phyloP scores from a whole-genome alignment of 306 rosid species.

The Albizia julibrissin region DNA sequence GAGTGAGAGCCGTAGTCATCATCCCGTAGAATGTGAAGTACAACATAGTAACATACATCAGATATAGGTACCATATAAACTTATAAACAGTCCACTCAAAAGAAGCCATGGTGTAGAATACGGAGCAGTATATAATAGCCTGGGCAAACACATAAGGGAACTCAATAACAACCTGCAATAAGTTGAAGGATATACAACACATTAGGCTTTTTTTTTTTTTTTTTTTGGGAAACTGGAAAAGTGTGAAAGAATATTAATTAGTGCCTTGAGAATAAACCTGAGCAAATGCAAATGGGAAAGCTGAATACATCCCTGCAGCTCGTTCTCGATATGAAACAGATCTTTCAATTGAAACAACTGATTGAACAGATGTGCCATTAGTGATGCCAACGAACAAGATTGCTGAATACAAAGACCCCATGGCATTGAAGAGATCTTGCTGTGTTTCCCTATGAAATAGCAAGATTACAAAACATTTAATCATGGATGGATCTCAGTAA shows the following conservation, averaged over 20 bases:
- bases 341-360: constrained; percentile 71
- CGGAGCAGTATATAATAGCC: constrained; percentile 72
- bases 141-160: constrained; percentile 93
- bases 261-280: constrained; percentile 44
- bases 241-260: neutral
- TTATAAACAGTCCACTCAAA: constrained; percentile 79
- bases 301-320: constrained; percentile 85
- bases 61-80: constrained; percentile 85
- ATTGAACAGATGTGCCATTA: constrained; percentile 65
- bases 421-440: constrained; percentile 60
- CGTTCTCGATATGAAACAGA: constrained; percentile 72
- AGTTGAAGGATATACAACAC: constrained; percentile 2
- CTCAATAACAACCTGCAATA: constrained; percentile 80
- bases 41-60: constrained; percentile 91
- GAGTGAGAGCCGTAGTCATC: constrained; percentile 98
- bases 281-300: constrained; percentile 63
- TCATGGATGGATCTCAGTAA: neutral
- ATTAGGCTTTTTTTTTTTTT: constrained; percentile 15
- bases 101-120: constrained; percentile 85
- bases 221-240: neutral
- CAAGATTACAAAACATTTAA: neutral
- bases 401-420: constrained; percentile 74
- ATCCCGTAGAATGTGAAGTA: constrained; percentile 97
- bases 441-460: constrained; percentile 14
- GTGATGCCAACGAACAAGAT: constrained; percentile 62